phyloP scores from a whole-genome alignment of 2,329 filamentous ascomycete species.

The Nothophoma quercina region DNA sequence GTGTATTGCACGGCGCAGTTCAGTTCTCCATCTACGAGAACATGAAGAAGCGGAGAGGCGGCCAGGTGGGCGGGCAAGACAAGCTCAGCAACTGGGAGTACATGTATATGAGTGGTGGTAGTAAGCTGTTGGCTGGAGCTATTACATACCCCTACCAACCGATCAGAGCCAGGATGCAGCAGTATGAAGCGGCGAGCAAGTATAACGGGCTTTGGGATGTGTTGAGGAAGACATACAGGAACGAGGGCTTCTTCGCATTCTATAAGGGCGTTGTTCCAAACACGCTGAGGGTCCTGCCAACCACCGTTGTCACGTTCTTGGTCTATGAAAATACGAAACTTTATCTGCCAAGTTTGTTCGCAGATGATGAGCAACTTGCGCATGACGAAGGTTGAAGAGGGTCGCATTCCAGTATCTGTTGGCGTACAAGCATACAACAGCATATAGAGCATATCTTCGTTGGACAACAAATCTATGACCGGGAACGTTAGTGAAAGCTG shows the following conservation, averaged over 20 bases:
- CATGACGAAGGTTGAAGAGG: constrained; percentile 47
- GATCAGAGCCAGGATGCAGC: constrained; percentile 85
- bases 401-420: too few species aligned
- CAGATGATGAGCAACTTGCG: constrained; percentile 43
- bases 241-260: constrained; percentile 83
- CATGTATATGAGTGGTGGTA: constrained; percentile 77
- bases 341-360: constrained; percentile 63
- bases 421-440: too few species aligned
- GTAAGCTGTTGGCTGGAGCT: constrained; percentile 88
- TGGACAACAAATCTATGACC: too few species aligned
- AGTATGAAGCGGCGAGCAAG: constrained; percentile 77
- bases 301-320: constrained; percentile 94
- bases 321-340: constrained; percentile 94
- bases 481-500: too few species aligned
- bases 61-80: constrained; percentile 40
- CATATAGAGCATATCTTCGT: too few species aligned
- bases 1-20: constrained; percentile 89
- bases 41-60: constrained; percentile 68
- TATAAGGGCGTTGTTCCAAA: constrained; percentile 92
- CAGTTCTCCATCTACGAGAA: constrained; percentile 96
- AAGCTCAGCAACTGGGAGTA: constrained; percentile 76
- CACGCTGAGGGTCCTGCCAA: constrained; percentile 88
- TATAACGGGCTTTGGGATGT: constrained; percentile 80
- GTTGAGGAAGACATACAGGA: constrained; percentile 73
- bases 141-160: constrained; percentile 96